Percentiles rank a stretch among this genome's conserved stretches.
Evolutionary conservation across 495 filamentous ascomycete species (phyloP).

Genomic region (Tuber borchii): DNA sequence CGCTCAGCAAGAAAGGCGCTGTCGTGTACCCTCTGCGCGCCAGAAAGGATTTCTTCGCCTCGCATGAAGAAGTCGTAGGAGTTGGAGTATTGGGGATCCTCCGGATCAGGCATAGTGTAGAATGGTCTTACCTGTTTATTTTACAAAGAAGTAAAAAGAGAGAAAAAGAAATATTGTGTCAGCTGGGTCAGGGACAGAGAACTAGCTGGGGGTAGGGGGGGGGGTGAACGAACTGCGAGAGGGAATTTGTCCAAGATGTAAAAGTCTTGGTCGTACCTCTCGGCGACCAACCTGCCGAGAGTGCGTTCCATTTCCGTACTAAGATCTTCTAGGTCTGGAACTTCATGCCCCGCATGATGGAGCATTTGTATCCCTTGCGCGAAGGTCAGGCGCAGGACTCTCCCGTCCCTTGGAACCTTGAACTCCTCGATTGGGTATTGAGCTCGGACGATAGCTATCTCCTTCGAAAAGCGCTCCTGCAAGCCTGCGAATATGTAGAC

Average conservation of each 20-base stretch:
- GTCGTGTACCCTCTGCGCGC: slow-evolving; percentile 87
- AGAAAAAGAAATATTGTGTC: not conserved
- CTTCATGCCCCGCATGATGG: slow-evolving; percentile 74
- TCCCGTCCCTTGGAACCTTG: slow-evolving; percentile 71
- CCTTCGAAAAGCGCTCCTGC: slow-evolving; percentile 57
- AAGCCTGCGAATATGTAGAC: slow-evolving; percentile 80
- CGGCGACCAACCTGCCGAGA: slow-evolving; percentile 71
- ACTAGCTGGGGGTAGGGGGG: not conserved
- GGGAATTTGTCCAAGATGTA: slow-evolving; percentile 96
- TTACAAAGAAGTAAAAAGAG: not conserved
- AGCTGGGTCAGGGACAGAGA: not conserved
- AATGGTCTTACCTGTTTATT: slow-evolving; percentile 56
- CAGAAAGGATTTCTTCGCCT: slow-evolving; percentile 85
- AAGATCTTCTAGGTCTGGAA: slow-evolving; percentile 65
- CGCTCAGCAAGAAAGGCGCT: slow-evolving; percentile 64
- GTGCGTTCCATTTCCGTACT: slow-evolving; percentile 81
- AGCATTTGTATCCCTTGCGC: slow-evolving; percentile 70
- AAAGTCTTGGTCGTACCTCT: slow-evolving; percentile 83
- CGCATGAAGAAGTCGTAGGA: slow-evolving; percentile 95
- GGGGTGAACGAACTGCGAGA: slow-evolving; percentile 49
- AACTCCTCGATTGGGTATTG: slow-evolving; percentile 56
- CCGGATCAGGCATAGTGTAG: slow-evolving; percentile 84
- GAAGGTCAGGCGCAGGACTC: slow-evolving; percentile 78
- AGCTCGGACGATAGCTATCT: slow-evolving; percentile 63
- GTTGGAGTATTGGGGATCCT: slow-evolving; percentile 68